Percentiles rank a stretch among this genome's conserved stretches.
Evolutionary conservation across 2,329 filamentous ascomycete species (phyloP).

Genomic region (Stachybotrys echinatus): DNA sequence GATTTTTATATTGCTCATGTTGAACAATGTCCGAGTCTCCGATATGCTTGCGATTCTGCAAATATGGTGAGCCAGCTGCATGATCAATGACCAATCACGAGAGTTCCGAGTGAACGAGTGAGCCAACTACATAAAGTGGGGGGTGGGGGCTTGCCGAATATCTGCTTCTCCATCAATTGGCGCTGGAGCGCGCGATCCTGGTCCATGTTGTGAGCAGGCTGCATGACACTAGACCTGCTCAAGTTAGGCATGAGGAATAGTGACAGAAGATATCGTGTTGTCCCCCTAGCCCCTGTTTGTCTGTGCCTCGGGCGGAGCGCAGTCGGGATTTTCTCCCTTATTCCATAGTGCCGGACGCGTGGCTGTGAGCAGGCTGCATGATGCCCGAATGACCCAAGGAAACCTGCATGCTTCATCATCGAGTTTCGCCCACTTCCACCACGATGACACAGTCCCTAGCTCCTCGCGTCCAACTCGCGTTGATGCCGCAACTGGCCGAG

Average conservation of each 20-base stretch:
- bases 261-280: not conserved
- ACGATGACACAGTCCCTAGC: not conserved
- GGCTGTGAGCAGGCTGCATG: constrained; percentile 28
- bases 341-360: not conserved
- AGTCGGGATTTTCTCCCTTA: not conserved
- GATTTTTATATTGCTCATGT: not conserved
- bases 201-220: not conserved
- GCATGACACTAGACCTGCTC: not conserved
- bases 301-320: constrained; percentile 6
- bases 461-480: not conserved
- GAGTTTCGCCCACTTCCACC: not conserved
- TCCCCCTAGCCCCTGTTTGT: not conserved
- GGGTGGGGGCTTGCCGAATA: too few species aligned
- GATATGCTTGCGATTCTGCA: not conserved
- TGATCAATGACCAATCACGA: not conserved
- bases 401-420: not conserved
- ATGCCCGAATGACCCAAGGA: too few species aligned
- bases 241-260: not conserved
- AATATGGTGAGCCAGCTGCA: not conserved
- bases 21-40: not conserved
- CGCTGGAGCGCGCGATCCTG: too few species aligned
- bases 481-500: constrained; percentile 26
- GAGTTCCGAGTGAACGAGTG: not conserved
- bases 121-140: not conserved
- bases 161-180: too few species aligned